Evolutionary conservation across 2,329 filamentous ascomycete genomes (phyloP).

Genomic region (Xylaria sp.): DNA sequence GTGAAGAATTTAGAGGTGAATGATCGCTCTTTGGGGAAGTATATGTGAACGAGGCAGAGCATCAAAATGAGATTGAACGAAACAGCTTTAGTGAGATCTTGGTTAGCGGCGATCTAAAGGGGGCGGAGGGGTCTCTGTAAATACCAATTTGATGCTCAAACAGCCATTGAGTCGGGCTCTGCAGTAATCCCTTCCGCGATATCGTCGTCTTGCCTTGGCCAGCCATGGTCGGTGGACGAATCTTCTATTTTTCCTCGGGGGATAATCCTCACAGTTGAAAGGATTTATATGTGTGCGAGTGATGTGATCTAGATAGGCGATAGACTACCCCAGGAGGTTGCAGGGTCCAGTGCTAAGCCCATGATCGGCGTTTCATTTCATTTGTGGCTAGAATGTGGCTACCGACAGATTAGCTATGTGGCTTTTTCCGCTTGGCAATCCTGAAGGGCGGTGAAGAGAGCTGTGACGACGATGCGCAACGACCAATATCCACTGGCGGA

Average conservation of each 20-base stretch:
- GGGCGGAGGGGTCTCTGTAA: not conserved
- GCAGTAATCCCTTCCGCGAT: conserved; percentile 21
- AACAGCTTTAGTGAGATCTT: conserved; percentile 66
- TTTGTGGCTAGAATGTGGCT: conserved; percentile 35
- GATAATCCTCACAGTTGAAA: conserved; percentile 12
- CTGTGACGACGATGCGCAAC: not conserved
- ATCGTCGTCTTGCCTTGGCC: conserved; percentile 22
- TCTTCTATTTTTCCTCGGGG: not conserved
- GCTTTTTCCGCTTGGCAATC: conserved; percentile 26
- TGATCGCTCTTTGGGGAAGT: conserved; percentile 78
- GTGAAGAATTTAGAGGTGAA: conserved; percentile 86
- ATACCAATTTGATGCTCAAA: conserved; percentile 38
- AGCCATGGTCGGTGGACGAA: conserved; percentile 24
- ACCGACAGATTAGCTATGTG: conserved; percentile 18
- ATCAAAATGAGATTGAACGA: conserved; percentile 84
- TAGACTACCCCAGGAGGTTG: conserved; percentile 4
- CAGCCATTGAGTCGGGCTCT: conserved; percentile 34
- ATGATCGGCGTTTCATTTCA: conserved; percentile 32
- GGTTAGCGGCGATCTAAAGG: conserved; percentile 17
- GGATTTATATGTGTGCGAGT: conserved; percentile 15
- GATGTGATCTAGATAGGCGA: conserved; percentile 16
- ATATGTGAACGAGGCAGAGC: conserved; percentile 79
- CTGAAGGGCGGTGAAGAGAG: conserved; percentile 29
- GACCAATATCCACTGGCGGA: not conserved
- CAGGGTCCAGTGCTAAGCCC: conserved; percentile 19